Base-by-base conservation (phyloP, 2,329 filamentous ascomycete genomes). In the Paraphoma sp. region DNA sequence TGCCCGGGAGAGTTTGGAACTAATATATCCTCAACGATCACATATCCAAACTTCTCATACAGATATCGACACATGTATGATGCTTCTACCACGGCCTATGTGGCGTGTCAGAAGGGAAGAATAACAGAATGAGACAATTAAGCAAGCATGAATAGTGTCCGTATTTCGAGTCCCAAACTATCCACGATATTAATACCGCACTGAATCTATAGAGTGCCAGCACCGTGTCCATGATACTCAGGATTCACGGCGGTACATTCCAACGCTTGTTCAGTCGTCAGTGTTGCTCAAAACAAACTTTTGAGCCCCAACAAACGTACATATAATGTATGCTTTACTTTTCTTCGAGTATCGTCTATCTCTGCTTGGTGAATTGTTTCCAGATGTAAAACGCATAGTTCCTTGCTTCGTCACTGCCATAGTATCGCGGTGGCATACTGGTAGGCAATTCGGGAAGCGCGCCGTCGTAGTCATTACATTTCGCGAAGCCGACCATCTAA, bases 111-210 rank as follows among this genome's bases (percentile, higher is more conserved):
- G 4, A 44, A 7, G 4, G n/a, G 3, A 12, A 16, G 12, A 10
- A 10, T 23, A 10, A 10, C 12, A 10, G n/a, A 43, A 4, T 3
- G 41, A 10, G 9, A n/a, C 41, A 7, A 16, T 43, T 5, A 5
- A 23, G 23, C 5, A 23, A 23, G 23, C 23, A 23, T 23, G 23
- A 23, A 2, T 2, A 5, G 41, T 17, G 17, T 23, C 12, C 41
- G 17, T 3, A 43, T 8, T 7, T 12, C 49, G 17, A 56, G 53
- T 8, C 53, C 55, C 7, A 63, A 40, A 11, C 46, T 28, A 60
- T 79, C 77, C 30, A 76, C 77, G 47, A 67, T 54, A 42, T 68
- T 59, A 16, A 70, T 53, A 0, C 76, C 78, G 62, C 63, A 71
- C 38, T 73, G 42, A 61, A 79, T 41, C 17, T 71, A 56, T 60